phyloP scores from a whole-genome alignment of 2,329 filamentous ascomycete species.

The Fusarium clavum region DNA sequence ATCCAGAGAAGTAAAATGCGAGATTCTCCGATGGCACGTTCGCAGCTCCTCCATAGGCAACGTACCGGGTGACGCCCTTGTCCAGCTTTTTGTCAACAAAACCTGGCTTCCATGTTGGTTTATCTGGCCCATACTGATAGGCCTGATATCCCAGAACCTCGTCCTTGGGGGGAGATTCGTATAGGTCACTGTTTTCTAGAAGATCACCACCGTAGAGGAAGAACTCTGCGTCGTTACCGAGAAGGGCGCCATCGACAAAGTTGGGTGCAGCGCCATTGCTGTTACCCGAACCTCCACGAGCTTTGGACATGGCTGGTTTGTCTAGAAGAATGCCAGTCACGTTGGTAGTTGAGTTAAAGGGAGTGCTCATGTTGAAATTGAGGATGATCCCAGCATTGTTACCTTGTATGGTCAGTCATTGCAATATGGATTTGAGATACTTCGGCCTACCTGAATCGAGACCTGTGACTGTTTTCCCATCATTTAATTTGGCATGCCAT shows the following conservation, averaged over 20 bases:
- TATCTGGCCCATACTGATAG: slow-evolving; percentile 62
- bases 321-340: slow-evolving; percentile 62
- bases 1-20: slow-evolving; percentile 77
- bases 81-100: slow-evolving; percentile 58
- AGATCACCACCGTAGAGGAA: slow-evolving; percentile 72
- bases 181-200: slow-evolving; percentile 50
- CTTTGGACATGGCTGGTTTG: slow-evolving; percentile 58
- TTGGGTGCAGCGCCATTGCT: slow-evolving; percentile 66
- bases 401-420: slow-evolving; percentile 52
- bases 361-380: slow-evolving; percentile 67
- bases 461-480: slow-evolving; percentile 53
- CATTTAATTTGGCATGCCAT: slow-evolving; percentile 63
- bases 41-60: slow-evolving; percentile 72
- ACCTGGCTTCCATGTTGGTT: slow-evolving; percentile 56
- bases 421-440: background rate
- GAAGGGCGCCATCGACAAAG: slow-evolving; percentile 71
- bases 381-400: slow-evolving; percentile 66
- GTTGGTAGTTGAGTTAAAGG: slow-evolving; percentile 66
- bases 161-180: slow-evolving; percentile 55
- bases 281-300: slow-evolving; percentile 58
- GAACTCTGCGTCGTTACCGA: slow-evolving; percentile 72
- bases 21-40: slow-evolving; percentile 77
- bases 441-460: slow-evolving; percentile 57
- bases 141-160: slow-evolving; percentile 63
- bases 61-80: slow-evolving; percentile 65